Conservation (phyloP, 2,329 filamentous ascomycete genomes). For the Aspergillus pseudoviridinutans region DNA sequence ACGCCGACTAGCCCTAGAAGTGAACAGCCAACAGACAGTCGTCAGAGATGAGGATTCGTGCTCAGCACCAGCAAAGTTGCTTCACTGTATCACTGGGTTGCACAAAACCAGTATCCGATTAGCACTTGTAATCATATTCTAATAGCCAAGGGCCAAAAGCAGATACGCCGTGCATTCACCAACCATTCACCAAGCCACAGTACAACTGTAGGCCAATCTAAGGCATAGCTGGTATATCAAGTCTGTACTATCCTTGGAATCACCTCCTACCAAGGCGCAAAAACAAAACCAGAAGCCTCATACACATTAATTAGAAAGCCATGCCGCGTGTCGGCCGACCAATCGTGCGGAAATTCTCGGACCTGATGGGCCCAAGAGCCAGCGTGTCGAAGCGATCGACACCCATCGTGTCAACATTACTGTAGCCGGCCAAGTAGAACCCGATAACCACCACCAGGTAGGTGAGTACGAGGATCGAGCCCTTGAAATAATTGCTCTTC, state of each 20-base stretch:
- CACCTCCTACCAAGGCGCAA: neutral
- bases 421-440: constrained; percentile 78
- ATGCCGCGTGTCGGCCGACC: constrained; percentile 34
- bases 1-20: too few species aligned
- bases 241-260: neutral
- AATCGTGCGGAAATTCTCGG: constrained; percentile 41
- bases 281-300: neutral
- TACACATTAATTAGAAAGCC: constrained; percentile 26
- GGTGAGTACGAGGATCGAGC: constrained; percentile 85
- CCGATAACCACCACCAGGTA: constrained; percentile 90
- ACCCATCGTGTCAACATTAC: constrained; percentile 48
- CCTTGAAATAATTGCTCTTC: constrained; percentile 99
- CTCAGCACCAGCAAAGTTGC: neutral
- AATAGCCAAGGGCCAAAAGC: neutral
- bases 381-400: constrained; percentile 46
- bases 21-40: neutral
- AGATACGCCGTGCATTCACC: neutral
- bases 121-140: neutral
- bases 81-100: neutral
- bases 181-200: neutral
- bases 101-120: neutral
- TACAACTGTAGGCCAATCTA: neutral
- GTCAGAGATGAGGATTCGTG: neutral
- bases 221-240: neutral
- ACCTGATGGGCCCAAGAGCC: constrained; percentile 31